Percentiles rank a stretch among this genome's conserved stretches.
Evolutionary conservation across 2,329 filamentous ascomycete genomes (phyloP).

Genomic region (Xylariomycetidae sp.): DNA sequence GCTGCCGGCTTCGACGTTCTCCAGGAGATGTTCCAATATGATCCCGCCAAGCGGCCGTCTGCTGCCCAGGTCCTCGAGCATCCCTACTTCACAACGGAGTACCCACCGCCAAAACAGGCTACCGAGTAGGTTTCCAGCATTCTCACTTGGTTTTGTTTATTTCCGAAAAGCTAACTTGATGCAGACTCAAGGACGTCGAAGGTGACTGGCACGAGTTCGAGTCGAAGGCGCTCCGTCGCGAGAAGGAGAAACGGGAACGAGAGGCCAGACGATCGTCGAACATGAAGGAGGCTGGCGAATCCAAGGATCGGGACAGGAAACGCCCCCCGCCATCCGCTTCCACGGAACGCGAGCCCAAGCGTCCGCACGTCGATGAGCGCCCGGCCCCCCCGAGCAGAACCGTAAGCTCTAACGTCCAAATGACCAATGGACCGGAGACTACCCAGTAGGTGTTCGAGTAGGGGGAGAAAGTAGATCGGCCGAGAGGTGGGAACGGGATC

Average conservation of each 20-base stretch:
- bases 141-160: too few relatives aligned
- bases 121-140: constrained; percentile 70
- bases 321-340: constrained; percentile 18
- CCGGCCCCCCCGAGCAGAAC: too few relatives aligned
- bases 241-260: constrained; percentile 67
- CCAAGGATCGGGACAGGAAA: constrained; percentile 24
- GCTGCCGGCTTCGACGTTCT: constrained; percentile 80
- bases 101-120: constrained; percentile 71
- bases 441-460: too few relatives aligned
- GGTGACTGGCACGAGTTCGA: constrained; percentile 99
- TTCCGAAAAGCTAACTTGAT: too few relatives aligned
- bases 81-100: constrained; percentile 80
- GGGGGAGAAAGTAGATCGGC: too few relatives aligned
- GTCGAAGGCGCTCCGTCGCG: constrained; percentile 87
- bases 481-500: too few relatives aligned
- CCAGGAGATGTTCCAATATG: constrained; percentile 80
- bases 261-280: constrained; percentile 43
- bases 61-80: constrained; percentile 82
- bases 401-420: too few relatives aligned
- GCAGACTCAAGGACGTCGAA: constrained; percentile 70
- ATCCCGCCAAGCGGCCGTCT: constrained; percentile 76
- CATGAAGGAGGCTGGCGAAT: constrained; percentile 33
- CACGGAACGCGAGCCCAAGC: constrained; percentile 21
- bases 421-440: too few relatives aligned
- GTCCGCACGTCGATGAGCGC: constrained; percentile 25